phyloP scores from a whole-genome alignment of 345 rosid genomes.

The Eucalyptus marginata region DNA sequence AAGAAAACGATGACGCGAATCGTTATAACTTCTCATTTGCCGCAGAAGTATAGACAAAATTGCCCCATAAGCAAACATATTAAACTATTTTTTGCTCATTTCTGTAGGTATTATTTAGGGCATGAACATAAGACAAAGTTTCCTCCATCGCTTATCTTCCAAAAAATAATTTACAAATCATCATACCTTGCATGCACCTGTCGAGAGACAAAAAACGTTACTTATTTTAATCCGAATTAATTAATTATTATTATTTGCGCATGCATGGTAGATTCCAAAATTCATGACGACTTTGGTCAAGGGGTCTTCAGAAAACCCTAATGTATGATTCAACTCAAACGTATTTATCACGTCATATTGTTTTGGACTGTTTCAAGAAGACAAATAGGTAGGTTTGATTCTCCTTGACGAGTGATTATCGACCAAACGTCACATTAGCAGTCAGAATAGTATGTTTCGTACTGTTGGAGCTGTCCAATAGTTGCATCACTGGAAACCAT shows the following conservation, averaged over 20 bases:
- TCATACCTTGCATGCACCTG: neutral
- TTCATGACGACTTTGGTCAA: neutral
- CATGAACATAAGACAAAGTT: neutral
- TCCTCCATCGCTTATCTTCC: neutral
- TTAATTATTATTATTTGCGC: neutral
- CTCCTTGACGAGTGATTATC: neutral
- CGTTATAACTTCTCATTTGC: neutral
- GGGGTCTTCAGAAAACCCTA: neutral
- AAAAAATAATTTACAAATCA: neutral
- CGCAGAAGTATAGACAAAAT: neutral
- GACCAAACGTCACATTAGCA: neutral
- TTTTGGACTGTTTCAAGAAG: neutral
- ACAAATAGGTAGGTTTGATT: neutral
- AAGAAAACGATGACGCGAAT: neutral
- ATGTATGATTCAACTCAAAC: neutral
- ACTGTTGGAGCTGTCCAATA: neutral
- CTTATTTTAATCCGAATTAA: neutral
- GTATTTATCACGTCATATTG: neutral
- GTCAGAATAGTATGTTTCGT: neutral
- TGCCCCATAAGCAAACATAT: neutral
- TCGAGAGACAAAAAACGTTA: neutral
- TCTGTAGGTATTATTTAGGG: neutral
- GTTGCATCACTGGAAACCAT: neutral
- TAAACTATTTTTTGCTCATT: neutral
- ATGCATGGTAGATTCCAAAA: neutral